Conservation (phyloP, 164 flowering plant species). For the Santalum album region DNA sequence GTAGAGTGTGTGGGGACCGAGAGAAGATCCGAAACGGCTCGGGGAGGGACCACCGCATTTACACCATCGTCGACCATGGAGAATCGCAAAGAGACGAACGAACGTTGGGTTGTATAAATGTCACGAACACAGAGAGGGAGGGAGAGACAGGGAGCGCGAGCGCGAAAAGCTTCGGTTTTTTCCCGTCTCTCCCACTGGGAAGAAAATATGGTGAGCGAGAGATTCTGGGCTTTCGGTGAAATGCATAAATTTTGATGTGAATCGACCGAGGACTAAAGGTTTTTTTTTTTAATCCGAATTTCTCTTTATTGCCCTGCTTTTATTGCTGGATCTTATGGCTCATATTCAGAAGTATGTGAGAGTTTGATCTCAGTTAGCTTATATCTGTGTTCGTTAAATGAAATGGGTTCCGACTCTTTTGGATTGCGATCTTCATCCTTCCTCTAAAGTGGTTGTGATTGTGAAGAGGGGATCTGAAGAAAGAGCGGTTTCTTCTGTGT, state of each 20-base stretch:
- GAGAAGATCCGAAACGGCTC: no score
- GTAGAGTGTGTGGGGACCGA: no score
- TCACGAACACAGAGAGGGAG: no score
- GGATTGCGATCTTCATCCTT: not conserved
- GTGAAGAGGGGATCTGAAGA: not conserved
- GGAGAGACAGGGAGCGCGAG: no score
- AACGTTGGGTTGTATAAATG: no score
- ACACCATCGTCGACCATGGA: no score
- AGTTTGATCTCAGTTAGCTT: not conserved
- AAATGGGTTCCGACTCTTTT: not conserved
- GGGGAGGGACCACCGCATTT: no score
- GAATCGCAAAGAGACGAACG: no score
- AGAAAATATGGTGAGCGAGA: constrained; percentile 12
- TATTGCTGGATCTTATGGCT: no score
- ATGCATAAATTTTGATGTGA: not conserved
- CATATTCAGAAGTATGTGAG: not conserved
- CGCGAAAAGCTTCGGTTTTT: constrained; percentile 28
- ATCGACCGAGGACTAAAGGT: not conserved
- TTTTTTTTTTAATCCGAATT: not conserved
- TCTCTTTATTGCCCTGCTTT: no score
- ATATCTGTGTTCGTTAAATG: not conserved
- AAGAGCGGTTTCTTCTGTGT: not conserved
- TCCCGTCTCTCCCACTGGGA: constrained; percentile 14
- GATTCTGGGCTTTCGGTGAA: not conserved
- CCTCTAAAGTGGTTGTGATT: not conserved